Percentiles rank a stretch among this genome's conserved stretches.
Conservation (phyloP, 805 yeast genomes). For the Starmerella cellae region DNA sequence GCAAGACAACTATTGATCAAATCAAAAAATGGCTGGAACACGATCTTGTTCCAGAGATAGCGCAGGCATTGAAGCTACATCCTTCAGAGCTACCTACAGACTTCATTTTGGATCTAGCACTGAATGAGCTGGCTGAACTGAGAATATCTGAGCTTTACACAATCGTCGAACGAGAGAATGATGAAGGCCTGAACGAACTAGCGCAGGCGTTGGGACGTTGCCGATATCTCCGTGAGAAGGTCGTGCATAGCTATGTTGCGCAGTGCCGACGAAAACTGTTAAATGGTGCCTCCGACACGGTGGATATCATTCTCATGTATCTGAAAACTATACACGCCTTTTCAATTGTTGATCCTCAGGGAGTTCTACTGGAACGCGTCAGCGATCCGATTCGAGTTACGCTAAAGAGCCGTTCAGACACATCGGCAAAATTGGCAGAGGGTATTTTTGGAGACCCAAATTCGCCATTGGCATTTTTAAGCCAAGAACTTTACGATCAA, state of each 20-base stretch:
- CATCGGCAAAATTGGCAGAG: slow-evolving; percentile 52
- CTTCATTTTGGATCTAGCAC: slow-evolving; percentile 1
- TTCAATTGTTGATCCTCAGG: slow-evolving; percentile 68
- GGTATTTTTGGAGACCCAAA: slow-evolving; percentile 45
- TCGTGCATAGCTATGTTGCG: slow-evolving; percentile 40
- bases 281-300: slow-evolving; percentile 73
- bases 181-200: slow-evolving; percentile 44
- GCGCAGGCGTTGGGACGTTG: slow-evolving; percentile 36
- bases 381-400: slow-evolving; percentile 62
- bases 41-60: background rate
- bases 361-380: slow-evolving; percentile 66
- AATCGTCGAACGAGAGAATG: slow-evolving; percentile 43
- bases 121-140: slow-evolving; percentile 25
- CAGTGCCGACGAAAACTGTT: slow-evolving; percentile 38
- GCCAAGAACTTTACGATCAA: slow-evolving; percentile 34
- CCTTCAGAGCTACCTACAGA: background rate
- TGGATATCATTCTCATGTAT: slow-evolving; percentile 54
- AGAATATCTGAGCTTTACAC: slow-evolving; percentile 48
- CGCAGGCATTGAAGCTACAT: slow-evolving; percentile 5
- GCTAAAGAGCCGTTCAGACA: slow-evolving; percentile 59
- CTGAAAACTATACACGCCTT: slow-evolving; percentile 61
- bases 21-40: slow-evolving; percentile 7
- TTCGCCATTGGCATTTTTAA: slow-evolving; percentile 38
- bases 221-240: slow-evolving; percentile 36
- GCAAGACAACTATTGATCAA: slow-evolving; percentile 1